Conservation (phyloP, 2,329 filamentous ascomycete species). For the Cladophialophora carrionii region DNA sequence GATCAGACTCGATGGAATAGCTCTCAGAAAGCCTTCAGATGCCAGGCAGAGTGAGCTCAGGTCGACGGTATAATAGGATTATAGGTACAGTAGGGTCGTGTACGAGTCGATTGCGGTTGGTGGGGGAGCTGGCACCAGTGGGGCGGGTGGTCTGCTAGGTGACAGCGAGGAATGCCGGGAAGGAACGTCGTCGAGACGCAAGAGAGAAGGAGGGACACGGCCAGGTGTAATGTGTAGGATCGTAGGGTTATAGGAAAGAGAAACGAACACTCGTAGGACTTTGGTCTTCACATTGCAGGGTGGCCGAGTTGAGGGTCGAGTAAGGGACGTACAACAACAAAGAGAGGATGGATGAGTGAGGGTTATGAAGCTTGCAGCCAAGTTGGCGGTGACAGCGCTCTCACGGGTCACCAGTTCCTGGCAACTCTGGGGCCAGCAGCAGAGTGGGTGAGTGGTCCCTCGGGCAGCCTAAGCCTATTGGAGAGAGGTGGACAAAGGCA, state of each 20-base stretch:
- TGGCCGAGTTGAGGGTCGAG: slow-evolving; percentile 22
- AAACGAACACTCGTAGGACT: slow-evolving; percentile 27
- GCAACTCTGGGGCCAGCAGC: slow-evolving; percentile 5
- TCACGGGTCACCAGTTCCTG: slow-evolving; percentile 6
- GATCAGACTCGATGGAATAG: slow-evolving; percentile 12
- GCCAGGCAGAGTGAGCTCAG: slow-evolving; percentile 21
- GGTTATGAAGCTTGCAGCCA: slow-evolving; percentile 24
- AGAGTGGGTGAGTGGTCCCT: background rate
- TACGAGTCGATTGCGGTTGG: slow-evolving; percentile 20
- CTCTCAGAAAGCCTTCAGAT: slow-evolving; percentile 10
- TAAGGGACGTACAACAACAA: slow-evolving; percentile 26
- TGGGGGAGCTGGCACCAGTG: slow-evolving; percentile 24
- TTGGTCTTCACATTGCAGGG: slow-evolving; percentile 35
- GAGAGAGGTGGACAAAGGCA: slow-evolving; percentile 5
- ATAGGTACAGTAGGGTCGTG: slow-evolving; percentile 26
- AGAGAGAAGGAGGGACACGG: slow-evolving; percentile 33
- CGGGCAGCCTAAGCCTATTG: background rate
- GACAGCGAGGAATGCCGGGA: slow-evolving; percentile 32
- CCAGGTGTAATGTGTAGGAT: slow-evolving; percentile 25
- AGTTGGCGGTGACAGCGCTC: slow-evolving; percentile 29
- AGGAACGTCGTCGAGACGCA: slow-evolving; percentile 34
- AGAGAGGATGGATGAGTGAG: slow-evolving; percentile 23
- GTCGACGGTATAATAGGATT: slow-evolving; percentile 30
- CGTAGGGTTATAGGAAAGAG: slow-evolving; percentile 22
- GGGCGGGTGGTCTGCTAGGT: slow-evolving; percentile 26